These are phyloP conservation scores for Boletus nobilissimus DNA, from an alignment of 1,284 basidiomycete species.

Conservation along the genomic window DNA sequence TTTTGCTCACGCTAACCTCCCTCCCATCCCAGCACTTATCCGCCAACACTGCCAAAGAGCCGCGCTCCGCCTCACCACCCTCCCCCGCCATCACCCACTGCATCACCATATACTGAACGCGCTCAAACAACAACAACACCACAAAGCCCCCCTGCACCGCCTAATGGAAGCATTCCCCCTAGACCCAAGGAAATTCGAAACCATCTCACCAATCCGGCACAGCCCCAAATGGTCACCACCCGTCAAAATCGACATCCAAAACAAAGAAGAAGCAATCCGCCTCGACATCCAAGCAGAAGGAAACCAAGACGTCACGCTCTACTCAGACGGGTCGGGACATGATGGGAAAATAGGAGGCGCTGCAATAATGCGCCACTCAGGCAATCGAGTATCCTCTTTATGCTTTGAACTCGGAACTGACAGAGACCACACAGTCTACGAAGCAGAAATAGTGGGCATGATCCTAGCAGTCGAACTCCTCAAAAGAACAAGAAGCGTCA, in stretches of 20 bases:
- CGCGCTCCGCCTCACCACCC: background rate
- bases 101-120: background rate
- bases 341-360: background rate
- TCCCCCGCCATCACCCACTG: background rate
- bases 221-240: background rate
- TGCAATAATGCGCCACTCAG: background rate
- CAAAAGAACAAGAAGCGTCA: background rate
- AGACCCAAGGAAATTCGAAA: background rate
- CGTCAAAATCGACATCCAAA: background rate
- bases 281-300: background rate
- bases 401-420: background rate
- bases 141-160: background rate
- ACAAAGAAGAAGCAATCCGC: background rate
- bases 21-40: background rate
- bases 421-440: background rate
- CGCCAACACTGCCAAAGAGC: background rate
- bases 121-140: background rate
- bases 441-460: background rate
- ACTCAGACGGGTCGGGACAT: background rate
- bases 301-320: background rate
- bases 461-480: background rate
- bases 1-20: background rate
- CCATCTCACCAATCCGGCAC: background rate
- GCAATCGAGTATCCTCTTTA: background rate
- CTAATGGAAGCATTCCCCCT: background rate